Percentiles rank a stretch among this genome's conserved stretches.
Evolutionary conservation across 345 rosid genomes (phyloP).

Genomic region (Heritiera littoralis): DNA sequence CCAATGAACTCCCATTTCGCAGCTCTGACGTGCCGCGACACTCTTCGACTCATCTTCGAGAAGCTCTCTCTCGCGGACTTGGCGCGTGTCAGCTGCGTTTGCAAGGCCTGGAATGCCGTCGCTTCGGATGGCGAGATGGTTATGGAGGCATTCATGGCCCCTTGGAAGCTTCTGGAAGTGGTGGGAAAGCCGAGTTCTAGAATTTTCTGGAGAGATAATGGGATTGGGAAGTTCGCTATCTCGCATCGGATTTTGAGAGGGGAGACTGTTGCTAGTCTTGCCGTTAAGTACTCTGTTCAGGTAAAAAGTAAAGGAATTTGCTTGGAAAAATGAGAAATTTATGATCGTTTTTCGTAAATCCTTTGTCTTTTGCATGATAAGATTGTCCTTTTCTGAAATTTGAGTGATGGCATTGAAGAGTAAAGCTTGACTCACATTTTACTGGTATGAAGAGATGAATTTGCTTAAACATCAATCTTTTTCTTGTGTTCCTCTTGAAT

Average conservation of each 20-base stretch:
- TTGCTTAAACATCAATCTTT: not conserved
- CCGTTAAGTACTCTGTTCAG: conserved; percentile 91
- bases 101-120: conserved; percentile 62
- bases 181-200: conserved; percentile 58
- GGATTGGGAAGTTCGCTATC: conserved; percentile 70
- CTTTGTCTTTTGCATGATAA: not conserved
- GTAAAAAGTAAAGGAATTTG: conserved; percentile 31
- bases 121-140: conserved; percentile 52
- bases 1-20: conserved; percentile 56
- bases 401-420: not conserved
- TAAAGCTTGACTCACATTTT: not conserved
- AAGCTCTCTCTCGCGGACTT: conserved; percentile 61
- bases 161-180: conserved; percentile 67
- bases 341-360: not conserved
- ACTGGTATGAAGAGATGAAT: not conserved
- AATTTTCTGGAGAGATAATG: conserved; percentile 77
- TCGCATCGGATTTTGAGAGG: conserved; percentile 70
- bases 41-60: conserved; percentile 59
- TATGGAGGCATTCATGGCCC: conserved; percentile 50
- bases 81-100: conserved; percentile 82
- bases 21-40: conserved; percentile 65
- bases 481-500: not conserved
- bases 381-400: not conserved
- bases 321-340: not conserved
- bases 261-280: conserved; percentile 71